phyloP scores from a whole-genome alignment of 2,329 filamentous ascomycete genomes.

The Zymoseptoria passerinii region DNA sequence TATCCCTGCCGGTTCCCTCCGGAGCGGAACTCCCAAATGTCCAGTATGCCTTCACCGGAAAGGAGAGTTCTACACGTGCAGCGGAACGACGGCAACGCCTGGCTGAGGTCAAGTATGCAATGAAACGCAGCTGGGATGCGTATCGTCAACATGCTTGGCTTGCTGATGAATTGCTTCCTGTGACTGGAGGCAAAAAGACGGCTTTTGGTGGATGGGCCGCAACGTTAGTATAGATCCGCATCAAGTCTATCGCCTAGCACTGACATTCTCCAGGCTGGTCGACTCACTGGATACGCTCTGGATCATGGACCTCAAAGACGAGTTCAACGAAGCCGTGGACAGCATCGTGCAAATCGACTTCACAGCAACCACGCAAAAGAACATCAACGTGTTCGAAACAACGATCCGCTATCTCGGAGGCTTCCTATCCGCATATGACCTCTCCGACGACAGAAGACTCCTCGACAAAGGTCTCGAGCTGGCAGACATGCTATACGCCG shows the following conservation, averaged over 20 bases:
- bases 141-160: constrained; percentile 74
- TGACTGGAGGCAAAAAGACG: constrained; percentile 56
- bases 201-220: constrained; percentile 88
- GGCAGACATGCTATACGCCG: constrained; percentile 55
- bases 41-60: constrained; percentile 6
- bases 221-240: constrained; percentile 36
- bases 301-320: constrained; percentile 59
- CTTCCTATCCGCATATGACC: constrained; percentile 60
- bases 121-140: constrained; percentile 69
- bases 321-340: constrained; percentile 56
- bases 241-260: not conserved
- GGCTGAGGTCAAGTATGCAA: constrained; percentile 57
- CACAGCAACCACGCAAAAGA: constrained; percentile 40
- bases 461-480: constrained; percentile 56
- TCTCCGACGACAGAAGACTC: constrained; percentile 49
- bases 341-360: constrained; percentile 56
- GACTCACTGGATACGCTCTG: constrained; percentile 66
- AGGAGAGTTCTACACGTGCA: not conserved
- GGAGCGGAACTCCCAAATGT: constrained; percentile 5
- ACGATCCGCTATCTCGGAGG: constrained; percentile 65
- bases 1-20: constrained; percentile 1
- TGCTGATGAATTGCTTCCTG: constrained; percentile 73
- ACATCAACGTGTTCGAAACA: constrained; percentile 62
- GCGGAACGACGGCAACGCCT: constrained; percentile 8
- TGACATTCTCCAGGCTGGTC: constrained; percentile 43